Percentiles rank a stretch among this genome's conserved stretches.
Evolutionary conservation across 73 alveolate genomes (phyloP).

Genomic region (Paraurostyla sp.): DNA sequence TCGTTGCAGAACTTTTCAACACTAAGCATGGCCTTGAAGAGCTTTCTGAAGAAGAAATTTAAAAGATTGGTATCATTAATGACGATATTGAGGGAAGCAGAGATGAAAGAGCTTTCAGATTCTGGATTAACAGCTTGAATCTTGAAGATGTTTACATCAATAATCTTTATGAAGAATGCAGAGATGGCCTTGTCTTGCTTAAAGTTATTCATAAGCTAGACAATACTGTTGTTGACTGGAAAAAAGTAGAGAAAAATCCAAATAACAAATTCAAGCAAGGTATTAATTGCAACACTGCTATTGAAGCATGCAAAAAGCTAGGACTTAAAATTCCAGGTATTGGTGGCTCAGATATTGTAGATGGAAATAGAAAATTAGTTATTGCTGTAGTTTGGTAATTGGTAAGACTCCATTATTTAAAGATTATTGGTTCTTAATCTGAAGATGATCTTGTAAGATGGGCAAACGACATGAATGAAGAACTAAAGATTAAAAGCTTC

Average conservation of each 20-base stretch:
- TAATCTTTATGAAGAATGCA: conserved; percentile 92
- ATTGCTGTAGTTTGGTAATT: conserved; percentile 96
- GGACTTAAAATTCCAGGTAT: conserved; percentile 86
- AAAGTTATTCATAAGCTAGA: conserved; percentile 90
- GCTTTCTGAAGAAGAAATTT: conserved; percentile 80
- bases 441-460: conserved; percentile 81
- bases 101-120: conserved; percentile 97
- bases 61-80: conserved; percentile 85
- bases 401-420: conserved; percentile 84
- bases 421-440: conserved; percentile 83
- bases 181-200: conserved; percentile 91
- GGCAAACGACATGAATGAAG: conserved; percentile 76
- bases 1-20: conserved; percentile 95
- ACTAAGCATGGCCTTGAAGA: conserved; percentile 92
- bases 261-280: conserved; percentile 64
- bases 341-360: conserved; percentile 90
- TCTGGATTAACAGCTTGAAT: conserved; percentile 96
- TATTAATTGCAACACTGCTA: conserved; percentile 86
- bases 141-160: conserved; percentile 88
- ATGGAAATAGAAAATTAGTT: conserved; percentile 92
- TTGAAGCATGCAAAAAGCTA: conserved; percentile 87
- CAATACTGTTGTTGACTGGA: conserved; percentile 93
- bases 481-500: conserved; percentile 26
- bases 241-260: conserved; percentile 90
- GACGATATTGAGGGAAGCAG: conserved; percentile 95